phyloP scores from a whole-genome alignment of 768 basidiomycete species.

The Goffeauzyma gilvescens region DNA sequence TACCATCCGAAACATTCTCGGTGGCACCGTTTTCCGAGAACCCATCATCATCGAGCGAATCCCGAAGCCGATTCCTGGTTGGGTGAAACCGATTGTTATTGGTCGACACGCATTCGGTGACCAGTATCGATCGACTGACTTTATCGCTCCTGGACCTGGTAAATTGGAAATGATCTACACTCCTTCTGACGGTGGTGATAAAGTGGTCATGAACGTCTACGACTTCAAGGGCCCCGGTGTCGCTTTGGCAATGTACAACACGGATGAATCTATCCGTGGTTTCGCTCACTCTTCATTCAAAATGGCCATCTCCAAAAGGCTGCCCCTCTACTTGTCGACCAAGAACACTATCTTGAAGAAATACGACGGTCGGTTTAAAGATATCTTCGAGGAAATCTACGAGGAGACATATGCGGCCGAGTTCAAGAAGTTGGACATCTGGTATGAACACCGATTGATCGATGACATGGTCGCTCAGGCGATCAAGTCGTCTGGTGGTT shows the following conservation, averaged over 20 bases:
- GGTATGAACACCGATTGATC: constrained; percentile 57
- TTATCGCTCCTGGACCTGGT: constrained; percentile 73
- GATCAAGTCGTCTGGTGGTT: constrained; percentile 89
- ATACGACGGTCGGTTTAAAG: constrained; percentile 98
- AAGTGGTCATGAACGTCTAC: constrained; percentile 61
- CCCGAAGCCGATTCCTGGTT: constrained; percentile 86
- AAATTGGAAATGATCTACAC: constrained; percentile 84
- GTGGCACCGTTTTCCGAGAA: constrained; percentile 95
- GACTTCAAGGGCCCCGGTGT: constrained; percentile 86
- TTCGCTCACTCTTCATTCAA: constrained; percentile 98
- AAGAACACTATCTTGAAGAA: constrained; percentile 56
- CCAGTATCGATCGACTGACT: constrained; percentile 89
- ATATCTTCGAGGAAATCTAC: constrained; percentile 95
- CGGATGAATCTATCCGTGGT: constrained; percentile 84
- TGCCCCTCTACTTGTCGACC: constrained; percentile 68
- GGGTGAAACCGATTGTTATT: constrained; percentile 89
- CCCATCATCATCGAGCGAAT: constrained; percentile 82
- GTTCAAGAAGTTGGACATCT: constrained; percentile 33
- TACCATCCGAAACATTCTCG: constrained; percentile 93
- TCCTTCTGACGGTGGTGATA: constrained; percentile 52
- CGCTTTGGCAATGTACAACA: constrained; percentile 96
- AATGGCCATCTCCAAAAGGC: constrained; percentile 52
- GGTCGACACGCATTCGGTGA: constrained; percentile 96
- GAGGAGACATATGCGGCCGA: constrained; percentile 39
- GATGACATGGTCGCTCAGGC: constrained; percentile 82